Conservation (phyloP, 2,329 filamentous ascomycete genomes). For the Colletotrichum sp. region DNA sequence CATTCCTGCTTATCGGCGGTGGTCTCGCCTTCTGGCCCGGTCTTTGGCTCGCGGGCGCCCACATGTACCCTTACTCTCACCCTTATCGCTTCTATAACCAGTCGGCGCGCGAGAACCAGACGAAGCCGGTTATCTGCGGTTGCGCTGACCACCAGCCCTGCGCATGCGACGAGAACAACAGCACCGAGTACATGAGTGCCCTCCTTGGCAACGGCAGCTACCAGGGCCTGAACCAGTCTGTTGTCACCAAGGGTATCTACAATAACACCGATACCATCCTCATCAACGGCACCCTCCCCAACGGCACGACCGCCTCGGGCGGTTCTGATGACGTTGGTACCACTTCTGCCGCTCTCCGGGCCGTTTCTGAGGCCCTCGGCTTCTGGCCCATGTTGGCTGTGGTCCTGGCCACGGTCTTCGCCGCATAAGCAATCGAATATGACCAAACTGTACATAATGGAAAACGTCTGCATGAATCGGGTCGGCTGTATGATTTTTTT, state of each 20-base stretch:
- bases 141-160: constrained; percentile 60
- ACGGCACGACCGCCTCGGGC: constrained; percentile 62
- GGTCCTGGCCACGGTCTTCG: constrained; percentile 48
- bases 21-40: constrained; percentile 67
- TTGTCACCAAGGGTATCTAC: constrained; percentile 62
- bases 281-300: constrained; percentile 78
- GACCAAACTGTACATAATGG: background rate
- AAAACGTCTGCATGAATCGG: background rate
- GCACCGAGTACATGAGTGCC: constrained; percentile 58
- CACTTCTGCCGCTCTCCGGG: constrained; percentile 35
- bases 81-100: constrained; percentile 59
- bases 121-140: constrained; percentile 64
- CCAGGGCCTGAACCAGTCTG: constrained; percentile 59
- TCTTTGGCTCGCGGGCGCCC: constrained; percentile 56
- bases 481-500: background rate
- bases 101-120: constrained; percentile 57
- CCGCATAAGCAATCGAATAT: constrained; percentile 34
- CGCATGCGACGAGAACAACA: constrained; percentile 52
- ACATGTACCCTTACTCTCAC: constrained; percentile 64
- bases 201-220: constrained; percentile 67
- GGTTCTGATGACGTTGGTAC: constrained; percentile 38
- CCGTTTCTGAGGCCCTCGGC: constrained; percentile 44
- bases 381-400: constrained; percentile 56
- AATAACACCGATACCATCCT: constrained; percentile 66
- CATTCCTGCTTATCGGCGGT: constrained; percentile 55